phyloP scores from a whole-genome alignment of 1,284 basidiomycete species.

The Moniliophthora roreri region DNA sequence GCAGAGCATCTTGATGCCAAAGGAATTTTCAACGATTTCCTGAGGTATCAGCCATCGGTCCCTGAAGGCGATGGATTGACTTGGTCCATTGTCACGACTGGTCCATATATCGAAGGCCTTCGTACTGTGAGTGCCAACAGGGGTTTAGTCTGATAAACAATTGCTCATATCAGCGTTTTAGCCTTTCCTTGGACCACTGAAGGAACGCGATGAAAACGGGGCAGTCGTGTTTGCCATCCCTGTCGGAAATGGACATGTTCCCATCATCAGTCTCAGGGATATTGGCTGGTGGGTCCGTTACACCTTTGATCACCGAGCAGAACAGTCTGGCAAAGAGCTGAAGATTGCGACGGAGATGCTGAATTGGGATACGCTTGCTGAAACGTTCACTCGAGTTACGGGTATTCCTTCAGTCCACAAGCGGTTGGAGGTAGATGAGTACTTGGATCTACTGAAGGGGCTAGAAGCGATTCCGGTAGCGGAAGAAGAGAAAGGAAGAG shows the following conservation, averaged over 20 bases:
- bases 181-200: conserved; percentile 39
- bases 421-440: conserved; percentile 5
- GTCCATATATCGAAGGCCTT: conserved; percentile 47
- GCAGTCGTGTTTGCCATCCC: conserved; percentile 36
- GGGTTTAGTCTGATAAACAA: too few species aligned
- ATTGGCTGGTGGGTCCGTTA: conserved; percentile 48
- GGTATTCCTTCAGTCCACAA: conserved; percentile 10
- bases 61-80: conserved; percentile 33
- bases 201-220: conserved; percentile 38
- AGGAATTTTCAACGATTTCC: conserved; percentile 42
- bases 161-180: conserved; percentile 15
- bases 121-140: conserved; percentile 27
- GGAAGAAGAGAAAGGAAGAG: not conserved
- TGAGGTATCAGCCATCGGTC: conserved; percentile 41
- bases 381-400: conserved; percentile 20
- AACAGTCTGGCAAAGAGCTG: conserved; percentile 39
- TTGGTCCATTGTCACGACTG: conserved; percentile 42
- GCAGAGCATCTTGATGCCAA: conserved; percentile 44
- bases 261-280: conserved; percentile 46
- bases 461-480: not conserved
- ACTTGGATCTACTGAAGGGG: not conserved
- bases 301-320: conserved; percentile 41
- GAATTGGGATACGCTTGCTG: conserved; percentile 40
- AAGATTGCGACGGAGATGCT: conserved; percentile 43
- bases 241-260: conserved; percentile 32